Evolutionary conservation across 352 stramenopile species (phyloP), one percentile per base, ranked within the genome.

Genomic region (Phytophthora sp.): DNA sequence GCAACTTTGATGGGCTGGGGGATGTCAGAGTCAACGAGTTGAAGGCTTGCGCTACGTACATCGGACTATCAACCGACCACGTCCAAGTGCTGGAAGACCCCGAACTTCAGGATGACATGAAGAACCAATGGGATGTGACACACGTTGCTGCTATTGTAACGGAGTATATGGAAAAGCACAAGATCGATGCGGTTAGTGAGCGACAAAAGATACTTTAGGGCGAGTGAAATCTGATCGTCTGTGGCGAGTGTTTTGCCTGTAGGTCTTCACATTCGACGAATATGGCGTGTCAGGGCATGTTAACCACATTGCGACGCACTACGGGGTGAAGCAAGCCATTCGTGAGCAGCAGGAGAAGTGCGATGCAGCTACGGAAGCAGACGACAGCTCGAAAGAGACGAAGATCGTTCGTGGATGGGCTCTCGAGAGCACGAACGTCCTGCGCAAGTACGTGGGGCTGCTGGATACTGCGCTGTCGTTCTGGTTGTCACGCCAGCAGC

Each of bases 201-300:
- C 29, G 54, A 21, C 1, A 8, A n/a, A 26, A 21, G 20, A 12
- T 53, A 33, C 29, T 16, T 38, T 13, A 39, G 26, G 9, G 9
- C 20, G 15, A 16, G 13, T 55, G 36, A 31, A 18, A 11, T 29
- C 36, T 27, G 24, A 53, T 16, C 58, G 21, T n/a, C 1, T 39
- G 23, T 46, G 41, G 20, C 53, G 33, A 46, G 39, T 4, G 50
- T 23, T 7, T 47, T 44, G 7, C 21, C 21, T 58, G 55, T 29
- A 95, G 79, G 78, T 99, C 7, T 88, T 98, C 30, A 98, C 96
- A 9, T 99, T 99, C 76, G 96, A 99, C 66, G 63, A 90, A 31
- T 83, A 89, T 26, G 96, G 96, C 20, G 86, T 99, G 7, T 98
- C 95, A 3, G 91, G 91, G 0, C 96, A 99, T 79, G 63, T 86